Percentiles rank a stretch among this genome's conserved stretches.
Evolutionary conservation across 306 rosid genomes (phyloP).

Genomic region (Castanea mollissima): DNA sequence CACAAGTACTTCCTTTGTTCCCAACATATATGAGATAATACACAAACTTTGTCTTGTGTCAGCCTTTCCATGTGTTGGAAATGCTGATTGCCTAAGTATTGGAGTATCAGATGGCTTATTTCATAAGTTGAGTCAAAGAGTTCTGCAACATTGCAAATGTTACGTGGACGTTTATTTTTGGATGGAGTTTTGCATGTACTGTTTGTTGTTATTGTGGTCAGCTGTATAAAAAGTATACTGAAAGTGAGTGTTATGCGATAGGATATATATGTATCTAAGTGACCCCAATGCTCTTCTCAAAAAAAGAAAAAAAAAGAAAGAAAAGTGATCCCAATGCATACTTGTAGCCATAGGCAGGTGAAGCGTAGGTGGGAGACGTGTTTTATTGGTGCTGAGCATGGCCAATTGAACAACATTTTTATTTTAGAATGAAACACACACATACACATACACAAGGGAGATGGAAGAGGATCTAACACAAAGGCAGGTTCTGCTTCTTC

Average conservation of each 20-base stretch:
- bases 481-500: too few species aligned
- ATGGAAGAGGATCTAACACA: too few species aligned
- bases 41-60: neutral
- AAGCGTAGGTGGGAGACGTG: neutral
- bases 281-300: too few species aligned
- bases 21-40: neutral
- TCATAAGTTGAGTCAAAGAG: neutral
- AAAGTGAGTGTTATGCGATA: neutral
- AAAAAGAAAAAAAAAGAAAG: too few species aligned
- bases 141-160: neutral
- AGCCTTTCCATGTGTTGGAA: neutral
- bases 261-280: neutral
- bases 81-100: neutral
- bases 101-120: neutral
- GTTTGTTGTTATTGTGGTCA: neutral
- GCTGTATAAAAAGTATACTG: neutral
- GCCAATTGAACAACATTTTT: too few species aligned
- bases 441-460: too few species aligned
- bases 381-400: neutral
- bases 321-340: neutral
- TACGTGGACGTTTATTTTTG: too few species aligned
- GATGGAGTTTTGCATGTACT: neutral
- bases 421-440: too few species aligned
- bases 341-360: neutral
- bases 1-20: neutral